Base-by-base conservation (phyloP, 2,329 filamentous ascomycete species). In the Fonsecaea pugnacius region DNA sequence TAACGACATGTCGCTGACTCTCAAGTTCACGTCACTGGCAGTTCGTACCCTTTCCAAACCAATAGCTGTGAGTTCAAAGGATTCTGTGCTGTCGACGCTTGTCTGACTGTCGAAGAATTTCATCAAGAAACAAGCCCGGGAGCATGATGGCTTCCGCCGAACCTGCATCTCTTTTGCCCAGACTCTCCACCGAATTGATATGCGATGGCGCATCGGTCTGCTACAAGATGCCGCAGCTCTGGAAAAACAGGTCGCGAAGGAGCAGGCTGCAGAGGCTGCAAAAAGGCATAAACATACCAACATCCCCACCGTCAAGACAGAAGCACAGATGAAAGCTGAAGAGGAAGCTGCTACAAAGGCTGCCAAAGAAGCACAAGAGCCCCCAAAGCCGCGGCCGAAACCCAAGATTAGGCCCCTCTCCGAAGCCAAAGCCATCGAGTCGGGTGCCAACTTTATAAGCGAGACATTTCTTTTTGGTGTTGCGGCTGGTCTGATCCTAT, bases 1-100 rank as follows among this genome's bases (percentile, higher is more conserved):
- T 21, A 46, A 56, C 58, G 43, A 64, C 24, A 71, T 71, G 70
- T 71, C 70, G 55, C 66, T 89, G 67, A 88, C 87, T 9, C 78
- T 90, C 67, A 90, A 90, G 74, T 82, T 90, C 70, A 85, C 84
- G 35, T 89, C 87, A 24, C 79, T 90, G 54, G 83, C 81, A 46
- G 85, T 90, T 64, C 82, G 87, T 64, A 89, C 87, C 1, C 78
- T 88, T 32, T 87, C 87, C 14, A 90, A 90, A 73, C 87, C 87
- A 1, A 86, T 90, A 72, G 87, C 86, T 68, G 87, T 89, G 80
- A 71, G 82, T 76, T 54, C 36, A 32, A 43, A 21, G 21, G 18
- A 38, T 43, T 16, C 32, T 52, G 50, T 2, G 21, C 21, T 18
- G 46, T 50, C 56, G 36, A 58, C 33, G 24, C n/a, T 14, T 10